phyloP scores from a whole-genome alignment of 2,329 filamentous ascomycete genomes.

The Beauveria pseudobassiana region DNA sequence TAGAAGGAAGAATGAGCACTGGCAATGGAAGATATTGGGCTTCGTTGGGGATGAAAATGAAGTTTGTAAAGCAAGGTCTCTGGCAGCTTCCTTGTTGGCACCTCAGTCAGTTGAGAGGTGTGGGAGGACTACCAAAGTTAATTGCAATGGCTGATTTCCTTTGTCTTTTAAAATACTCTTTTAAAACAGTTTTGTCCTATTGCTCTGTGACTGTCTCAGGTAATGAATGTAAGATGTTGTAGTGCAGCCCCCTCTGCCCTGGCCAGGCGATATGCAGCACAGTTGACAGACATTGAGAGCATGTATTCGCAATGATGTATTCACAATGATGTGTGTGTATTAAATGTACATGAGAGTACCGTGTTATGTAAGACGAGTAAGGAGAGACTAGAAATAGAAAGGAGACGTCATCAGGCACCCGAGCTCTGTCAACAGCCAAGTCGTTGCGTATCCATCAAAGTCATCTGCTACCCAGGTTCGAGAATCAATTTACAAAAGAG shows the following conservation, averaged over 20 bases:
- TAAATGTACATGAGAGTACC: constrained; percentile 10
- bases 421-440: not conserved
- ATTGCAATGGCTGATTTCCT: constrained; percentile 29
- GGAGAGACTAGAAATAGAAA: constrained; percentile 7
- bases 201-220: not conserved
- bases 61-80: constrained; percentile 27
- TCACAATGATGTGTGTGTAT: not conserved
- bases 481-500: constrained; percentile 1
- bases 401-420: not conserved
- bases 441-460: not conserved
- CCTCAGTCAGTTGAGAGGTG: constrained; percentile 28
- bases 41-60: constrained; percentile 18
- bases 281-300: not conserved
- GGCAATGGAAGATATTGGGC: constrained; percentile 19
- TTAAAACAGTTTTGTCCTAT: not conserved
- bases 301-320: not conserved
- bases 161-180: constrained; percentile 10
- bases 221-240: not conserved
- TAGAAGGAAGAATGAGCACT: constrained; percentile 4
- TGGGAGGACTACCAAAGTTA: constrained; percentile 32
- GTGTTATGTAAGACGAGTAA: constrained; percentile 1
- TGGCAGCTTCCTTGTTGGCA: constrained; percentile 28
- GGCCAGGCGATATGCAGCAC: not conserved
- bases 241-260: no score
- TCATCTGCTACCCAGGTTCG: not conserved